phyloP scores from a whole-genome alignment of 2,329 filamentous ascomycete species.

The Epichloe aotearoae region DNA sequence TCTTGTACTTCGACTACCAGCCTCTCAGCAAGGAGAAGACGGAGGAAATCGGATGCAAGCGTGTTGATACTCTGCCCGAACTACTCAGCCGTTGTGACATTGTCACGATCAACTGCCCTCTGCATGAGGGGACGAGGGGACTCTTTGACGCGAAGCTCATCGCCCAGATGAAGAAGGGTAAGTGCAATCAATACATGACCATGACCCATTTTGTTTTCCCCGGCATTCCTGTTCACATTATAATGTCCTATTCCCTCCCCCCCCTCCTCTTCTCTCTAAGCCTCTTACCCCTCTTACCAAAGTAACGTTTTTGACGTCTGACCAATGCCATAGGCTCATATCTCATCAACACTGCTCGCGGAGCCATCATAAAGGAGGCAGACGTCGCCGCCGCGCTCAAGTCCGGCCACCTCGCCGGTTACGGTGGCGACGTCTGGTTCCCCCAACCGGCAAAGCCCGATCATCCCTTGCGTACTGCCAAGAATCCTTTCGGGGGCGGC shows the following conservation, averaged over 20 bases:
- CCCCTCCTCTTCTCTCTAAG: background rate
- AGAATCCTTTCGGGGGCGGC: constrained; percentile 94
- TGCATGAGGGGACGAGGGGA: constrained; percentile 94
- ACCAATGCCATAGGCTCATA: constrained; percentile 52
- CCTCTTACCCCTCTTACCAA: too few species aligned
- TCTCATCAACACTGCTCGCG: constrained; percentile 97
- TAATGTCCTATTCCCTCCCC: too few species aligned
- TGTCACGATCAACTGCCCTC: constrained; percentile 98
- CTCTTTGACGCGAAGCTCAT: constrained; percentile 99
- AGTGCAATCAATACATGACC: constrained; percentile 12
- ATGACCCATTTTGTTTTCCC: too few species aligned
- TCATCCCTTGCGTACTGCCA: constrained; percentile 81
- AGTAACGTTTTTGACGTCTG: background rate
- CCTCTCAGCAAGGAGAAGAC: constrained; percentile 73
- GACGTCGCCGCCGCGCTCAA: constrained; percentile 91
- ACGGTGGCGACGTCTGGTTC: constrained; percentile 91
- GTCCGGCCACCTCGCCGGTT: constrained; percentile 78
- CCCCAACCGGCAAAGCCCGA: constrained; percentile 91
- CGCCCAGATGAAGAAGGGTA: constrained; percentile 95
- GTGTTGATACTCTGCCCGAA: constrained; percentile 82
- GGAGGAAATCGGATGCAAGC: constrained; percentile 88
- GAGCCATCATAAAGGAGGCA: constrained; percentile 98
- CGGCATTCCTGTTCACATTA: too few species aligned
- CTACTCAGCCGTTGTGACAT: constrained; percentile 89
- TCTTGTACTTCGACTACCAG: constrained; percentile 99